phyloP scores from a whole-genome alignment of 148 eudicot species.

The Rhododendron kiyosumense region DNA sequence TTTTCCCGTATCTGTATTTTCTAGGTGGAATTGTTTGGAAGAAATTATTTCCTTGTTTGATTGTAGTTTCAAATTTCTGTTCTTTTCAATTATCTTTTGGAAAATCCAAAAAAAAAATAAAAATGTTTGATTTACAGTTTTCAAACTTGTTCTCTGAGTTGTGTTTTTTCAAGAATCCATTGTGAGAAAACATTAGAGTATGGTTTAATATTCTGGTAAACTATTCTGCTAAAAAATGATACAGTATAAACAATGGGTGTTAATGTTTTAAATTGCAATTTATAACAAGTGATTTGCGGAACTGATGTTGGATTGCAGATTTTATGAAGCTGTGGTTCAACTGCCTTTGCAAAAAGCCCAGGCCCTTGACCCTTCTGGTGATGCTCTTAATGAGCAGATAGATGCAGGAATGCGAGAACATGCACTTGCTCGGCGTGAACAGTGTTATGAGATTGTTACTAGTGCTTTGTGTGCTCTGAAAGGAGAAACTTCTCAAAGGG shows the following conservation, averaged over 20 bases:
- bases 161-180: not conserved
- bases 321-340: slow-evolving; percentile 97
- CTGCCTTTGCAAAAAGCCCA: slow-evolving; percentile 96
- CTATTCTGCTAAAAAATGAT: not conserved
- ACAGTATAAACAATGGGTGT: not conserved
- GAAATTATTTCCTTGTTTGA: not conserved
- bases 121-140: not conserved
- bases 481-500: slow-evolving; percentile 56
- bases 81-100: not conserved
- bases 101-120: not conserved
- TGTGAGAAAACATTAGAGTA: not conserved
- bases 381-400: slow-evolving; percentile 86
- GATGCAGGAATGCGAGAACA: slow-evolving; percentile 62
- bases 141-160: not conserved
- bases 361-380: slow-evolving; percentile 84
- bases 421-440: slow-evolving; percentile 79
- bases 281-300: not conserved
- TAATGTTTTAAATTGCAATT: not conserved
- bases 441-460: slow-evolving; percentile 80
- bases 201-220: not conserved
- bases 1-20: not conserved
- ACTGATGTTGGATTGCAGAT: slow-evolving; percentile 42
- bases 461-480: slow-evolving; percentile 74
- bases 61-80: not conserved
- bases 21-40: not conserved